Percentiles rank a stretch among this genome's conserved stretches.
Conservation (phyloP, 371 early-diverging fungal species). For the Sanchytrium tribonematis region DNA sequence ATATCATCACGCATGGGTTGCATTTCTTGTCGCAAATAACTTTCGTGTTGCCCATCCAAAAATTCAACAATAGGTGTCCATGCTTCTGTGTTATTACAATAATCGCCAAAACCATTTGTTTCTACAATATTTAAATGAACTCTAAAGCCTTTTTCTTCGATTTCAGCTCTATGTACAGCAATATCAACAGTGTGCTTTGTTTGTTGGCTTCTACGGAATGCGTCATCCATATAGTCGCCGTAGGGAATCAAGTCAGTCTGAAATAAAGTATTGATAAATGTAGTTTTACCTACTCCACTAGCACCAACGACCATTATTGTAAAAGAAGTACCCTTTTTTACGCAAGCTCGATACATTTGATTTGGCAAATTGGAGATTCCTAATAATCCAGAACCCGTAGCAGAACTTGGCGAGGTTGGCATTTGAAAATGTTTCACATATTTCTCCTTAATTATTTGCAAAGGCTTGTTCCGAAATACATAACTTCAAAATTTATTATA, state of each 20-base stretch:
- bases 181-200: slow-evolving; percentile 70
- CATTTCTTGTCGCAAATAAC: slow-evolving; percentile 55
- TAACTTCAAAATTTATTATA: too few species aligned
- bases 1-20: slow-evolving; percentile 40
- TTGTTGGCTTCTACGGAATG: slow-evolving; percentile 40
- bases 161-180: slow-evolving; percentile 66
- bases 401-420: not conserved
- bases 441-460: too few species aligned
- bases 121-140: slow-evolving; percentile 68
- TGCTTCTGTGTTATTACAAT: slow-evolving; percentile 58
- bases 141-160: slow-evolving; percentile 82
- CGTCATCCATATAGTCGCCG: slow-evolving; percentile 31
- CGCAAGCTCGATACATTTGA: slow-evolving; percentile 81
- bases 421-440: not conserved
- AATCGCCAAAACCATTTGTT: slow-evolving; percentile 72
- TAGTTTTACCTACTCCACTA: slow-evolving; percentile 12
- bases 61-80: slow-evolving; percentile 89
- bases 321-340: slow-evolving; percentile 70
- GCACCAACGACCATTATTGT: slow-evolving; percentile 89
- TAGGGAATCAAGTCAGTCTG: slow-evolving; percentile 56
- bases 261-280: slow-evolving; percentile 52
- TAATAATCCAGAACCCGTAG: slow-evolving; percentile 9
- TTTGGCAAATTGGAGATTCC: slow-evolving; percentile 96
- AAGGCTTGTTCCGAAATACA: too few species aligned
- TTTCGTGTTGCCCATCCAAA: slow-evolving; percentile 77